These are phyloP conservation scores for Ceratocystis destructans DNA, from an alignment of 2,329 filamentous ascomycete species.

Conservation along the genomic window DNA sequence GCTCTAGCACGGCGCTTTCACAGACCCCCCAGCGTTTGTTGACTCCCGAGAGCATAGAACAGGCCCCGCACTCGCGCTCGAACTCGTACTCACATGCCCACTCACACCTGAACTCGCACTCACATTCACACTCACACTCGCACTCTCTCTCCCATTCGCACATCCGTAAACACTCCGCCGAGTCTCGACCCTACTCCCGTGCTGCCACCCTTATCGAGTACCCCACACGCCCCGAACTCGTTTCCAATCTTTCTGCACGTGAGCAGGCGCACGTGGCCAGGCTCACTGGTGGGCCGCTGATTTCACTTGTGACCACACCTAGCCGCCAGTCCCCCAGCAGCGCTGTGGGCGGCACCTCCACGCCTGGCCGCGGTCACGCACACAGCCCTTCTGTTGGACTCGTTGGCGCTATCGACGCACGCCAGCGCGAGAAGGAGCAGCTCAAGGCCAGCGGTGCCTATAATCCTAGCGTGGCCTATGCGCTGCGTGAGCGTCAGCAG, in stretches of 20 bases:
- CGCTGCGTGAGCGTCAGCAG: constrained; percentile 55
- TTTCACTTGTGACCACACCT: constrained; percentile 38
- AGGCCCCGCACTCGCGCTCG: not conserved
- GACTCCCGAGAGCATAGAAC: constrained; percentile 16
- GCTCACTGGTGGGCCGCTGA: constrained; percentile 62
- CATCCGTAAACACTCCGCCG: constrained; percentile 31
- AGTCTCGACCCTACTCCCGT: constrained; percentile 32
- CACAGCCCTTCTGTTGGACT: constrained; percentile 36
- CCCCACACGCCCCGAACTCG: constrained; percentile 46
- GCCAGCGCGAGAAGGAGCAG: constrained; percentile 63
- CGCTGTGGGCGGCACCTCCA: constrained; percentile 22
- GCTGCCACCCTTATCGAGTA: constrained; percentile 33
- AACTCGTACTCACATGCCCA: not conserved
- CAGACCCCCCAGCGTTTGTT: constrained; percentile 12
- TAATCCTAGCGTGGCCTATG: constrained; percentile 58
- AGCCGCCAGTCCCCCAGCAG: not conserved
- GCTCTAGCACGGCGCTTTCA: not conserved
- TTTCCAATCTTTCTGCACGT: constrained; percentile 58
- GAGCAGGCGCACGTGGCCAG: constrained; percentile 84
- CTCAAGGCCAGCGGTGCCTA: constrained; percentile 52
- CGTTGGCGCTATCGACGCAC: constrained; percentile 63
- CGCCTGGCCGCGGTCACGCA: constrained; percentile 14
- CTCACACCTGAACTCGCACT: not conserved
- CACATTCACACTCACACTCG: constrained; percentile 20
- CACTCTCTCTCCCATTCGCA: constrained; percentile 31